Evolutionary conservation across 768 basidiomycete genomes (phyloP).

Genomic region (Kwoniella shandongensis): DNA sequence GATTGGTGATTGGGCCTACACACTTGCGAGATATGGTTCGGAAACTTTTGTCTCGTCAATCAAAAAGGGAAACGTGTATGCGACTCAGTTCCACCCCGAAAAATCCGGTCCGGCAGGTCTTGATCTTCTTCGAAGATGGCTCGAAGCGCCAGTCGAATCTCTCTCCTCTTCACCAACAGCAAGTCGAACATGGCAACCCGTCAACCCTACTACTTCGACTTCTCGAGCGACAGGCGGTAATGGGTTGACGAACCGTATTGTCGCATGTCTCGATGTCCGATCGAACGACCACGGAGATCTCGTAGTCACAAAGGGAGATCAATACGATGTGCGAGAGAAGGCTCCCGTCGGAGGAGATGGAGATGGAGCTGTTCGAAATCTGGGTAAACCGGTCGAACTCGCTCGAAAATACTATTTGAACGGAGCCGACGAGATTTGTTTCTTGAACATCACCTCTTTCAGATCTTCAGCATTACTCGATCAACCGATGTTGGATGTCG

Average conservation of each 20-base stretch:
- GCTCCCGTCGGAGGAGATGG: constrained; percentile 9
- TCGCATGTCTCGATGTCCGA: constrained; percentile 97
- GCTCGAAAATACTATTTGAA: constrained; percentile 78
- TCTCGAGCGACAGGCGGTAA: constrained; percentile 17
- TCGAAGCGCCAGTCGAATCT: constrained; percentile 55
- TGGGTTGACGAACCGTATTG: constrained; percentile 84
- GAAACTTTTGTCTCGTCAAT: constrained; percentile 86
- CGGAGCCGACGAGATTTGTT: constrained; percentile 93
- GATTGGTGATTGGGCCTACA: constrained; percentile 72
- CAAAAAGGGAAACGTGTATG: constrained; percentile 80
- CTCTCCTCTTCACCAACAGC: constrained; percentile 28
- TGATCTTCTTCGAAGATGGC: constrained; percentile 74
- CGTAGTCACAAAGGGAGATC: constrained; percentile 98
- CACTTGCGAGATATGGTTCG: constrained; percentile 88
- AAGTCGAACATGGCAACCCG: constrained; percentile 23
- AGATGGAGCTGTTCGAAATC: constrained; percentile 71
- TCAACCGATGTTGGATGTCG: constrained; percentile 97
- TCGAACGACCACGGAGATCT: constrained; percentile 94
- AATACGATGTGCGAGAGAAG: constrained; percentile 96
- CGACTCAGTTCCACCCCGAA: constrained; percentile 95
- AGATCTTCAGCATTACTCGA: constrained; percentile 90
- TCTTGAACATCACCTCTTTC: constrained; percentile 99
- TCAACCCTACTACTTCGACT: constrained; percentile 50
- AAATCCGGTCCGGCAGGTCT: constrained; percentile 90
- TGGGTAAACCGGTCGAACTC: constrained; percentile 93